Conservation (phyloP, 192 early-diverging fungal genomes). For the Phycomyces blakesleeanus region DNA sequence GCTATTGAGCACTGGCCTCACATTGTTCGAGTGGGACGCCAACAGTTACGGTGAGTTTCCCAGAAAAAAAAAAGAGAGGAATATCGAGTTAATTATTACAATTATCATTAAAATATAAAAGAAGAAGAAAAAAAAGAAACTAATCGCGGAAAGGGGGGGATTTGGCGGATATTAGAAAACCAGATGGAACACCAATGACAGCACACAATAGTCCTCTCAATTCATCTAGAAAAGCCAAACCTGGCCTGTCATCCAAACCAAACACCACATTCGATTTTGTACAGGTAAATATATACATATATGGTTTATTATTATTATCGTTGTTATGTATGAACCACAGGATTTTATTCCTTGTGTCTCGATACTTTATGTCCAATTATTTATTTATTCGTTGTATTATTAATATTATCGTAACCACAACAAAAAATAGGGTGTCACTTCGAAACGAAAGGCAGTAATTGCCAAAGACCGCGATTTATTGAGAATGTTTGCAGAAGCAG, state of each 20-base stretch:
- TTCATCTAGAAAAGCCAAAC: conserved; percentile 12
- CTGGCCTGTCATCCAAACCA: conserved; percentile 38
- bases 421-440: conserved; percentile 41
- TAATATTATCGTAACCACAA: background rate
- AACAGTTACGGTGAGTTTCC: conserved; percentile 32
- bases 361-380: too few relatives aligned
- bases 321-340: too few relatives aligned
- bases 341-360: too few relatives aligned
- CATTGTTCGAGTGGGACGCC: conserved; percentile 60
- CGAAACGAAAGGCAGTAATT: conserved; percentile 79
- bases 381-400: conserved; percentile 5
- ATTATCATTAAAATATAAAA: background rate
- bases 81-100: conserved; percentile 22
- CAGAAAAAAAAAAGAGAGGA: conserved; percentile 17
- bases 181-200: conserved; percentile 30
- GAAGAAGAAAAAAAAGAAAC: too few relatives aligned
- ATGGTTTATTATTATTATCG: too few relatives aligned
- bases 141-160: too few relatives aligned
- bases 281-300: too few relatives aligned
- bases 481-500: conserved; percentile 69
- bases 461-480: conserved; percentile 79
- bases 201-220: conserved; percentile 4
- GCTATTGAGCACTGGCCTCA: conserved; percentile 92
- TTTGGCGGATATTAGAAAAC: conserved; percentile 24
- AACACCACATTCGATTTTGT: conserved; percentile 44